Conservation (phyloP, 371 early-diverging fungal species). For the Batkoa obscura region DNA sequence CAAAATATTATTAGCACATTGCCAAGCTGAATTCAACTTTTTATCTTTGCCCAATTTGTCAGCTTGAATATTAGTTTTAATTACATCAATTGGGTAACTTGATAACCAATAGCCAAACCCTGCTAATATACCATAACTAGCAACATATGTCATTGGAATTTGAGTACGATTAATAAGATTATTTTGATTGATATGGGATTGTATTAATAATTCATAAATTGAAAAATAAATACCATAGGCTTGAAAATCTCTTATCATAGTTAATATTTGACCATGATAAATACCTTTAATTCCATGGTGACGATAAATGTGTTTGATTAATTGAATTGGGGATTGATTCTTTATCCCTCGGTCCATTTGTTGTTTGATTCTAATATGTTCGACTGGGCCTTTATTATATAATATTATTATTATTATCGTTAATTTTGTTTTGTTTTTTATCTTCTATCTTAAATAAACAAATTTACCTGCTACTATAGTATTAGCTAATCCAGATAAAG, state of each 20-base stretch:
- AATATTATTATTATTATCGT: neutral
- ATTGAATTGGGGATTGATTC: slow-evolving; percentile 49
- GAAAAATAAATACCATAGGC: slow-evolving; percentile 64
- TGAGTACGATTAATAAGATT: slow-evolving; percentile 26
- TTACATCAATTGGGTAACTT: slow-evolving; percentile 55
- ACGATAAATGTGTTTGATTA: slow-evolving; percentile 48
- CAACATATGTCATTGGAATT: slow-evolving; percentile 37
- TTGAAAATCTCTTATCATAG: slow-evolving; percentile 58
- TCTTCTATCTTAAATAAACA: neutral
- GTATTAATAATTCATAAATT: slow-evolving; percentile 53
- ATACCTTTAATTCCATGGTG: slow-evolving; percentile 46
- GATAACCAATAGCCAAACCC: slow-evolving; percentile 62
- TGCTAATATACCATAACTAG: slow-evolving; percentile 46
- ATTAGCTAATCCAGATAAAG: slow-evolving; percentile 58
- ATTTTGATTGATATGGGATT: slow-evolving; percentile 30
- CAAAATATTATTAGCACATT: slow-evolving; percentile 44
- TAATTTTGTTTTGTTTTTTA: neutral
- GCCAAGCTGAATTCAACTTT: slow-evolving; percentile 34
- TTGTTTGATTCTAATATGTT: slow-evolving; percentile 59
- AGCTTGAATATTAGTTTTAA: slow-evolving; percentile 62
- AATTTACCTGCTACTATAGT: slow-evolving; percentile 40
- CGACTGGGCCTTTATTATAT: slow-evolving; percentile 36
- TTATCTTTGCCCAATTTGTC: slow-evolving; percentile 37
- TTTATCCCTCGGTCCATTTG: slow-evolving; percentile 38
- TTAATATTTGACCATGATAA: slow-evolving; percentile 64